Evolutionary conservation across 1,139 yeast species (phyloP).

Genomic region (Geotrichum europaeum): DNA sequence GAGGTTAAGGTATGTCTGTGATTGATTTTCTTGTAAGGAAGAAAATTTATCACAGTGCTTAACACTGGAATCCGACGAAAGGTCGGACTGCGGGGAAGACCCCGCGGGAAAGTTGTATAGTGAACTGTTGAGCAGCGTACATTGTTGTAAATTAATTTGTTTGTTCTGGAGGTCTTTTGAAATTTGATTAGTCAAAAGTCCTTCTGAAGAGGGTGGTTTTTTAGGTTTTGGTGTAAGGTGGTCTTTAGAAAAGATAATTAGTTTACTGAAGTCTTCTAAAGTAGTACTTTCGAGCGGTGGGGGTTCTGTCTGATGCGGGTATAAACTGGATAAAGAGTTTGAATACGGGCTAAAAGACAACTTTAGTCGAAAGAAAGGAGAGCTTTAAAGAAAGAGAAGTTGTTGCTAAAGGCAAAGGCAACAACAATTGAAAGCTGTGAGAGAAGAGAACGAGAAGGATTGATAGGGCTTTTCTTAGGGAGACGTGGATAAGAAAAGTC

Average conservation of each 20-base stretch:
- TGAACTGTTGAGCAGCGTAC: not conserved
- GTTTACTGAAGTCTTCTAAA: not conserved
- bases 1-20: not conserved
- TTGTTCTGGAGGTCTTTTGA: not conserved
- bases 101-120: not conserved
- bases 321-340: constrained; percentile 9
- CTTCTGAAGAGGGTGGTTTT: constrained; percentile 3
- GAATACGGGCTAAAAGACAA: constrained; percentile 11
- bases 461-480: constrained; percentile 5
- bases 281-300: constrained; percentile 8
- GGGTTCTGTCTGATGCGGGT: constrained; percentile 5
- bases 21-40: not conserved
- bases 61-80: not conserved
- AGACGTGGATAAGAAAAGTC: not conserved
- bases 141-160: not conserved
- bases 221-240: constrained; percentile 2
- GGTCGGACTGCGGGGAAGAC: not conserved
- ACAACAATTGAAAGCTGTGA: not conserved
- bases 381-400: not conserved
- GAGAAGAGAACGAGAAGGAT: not conserved
- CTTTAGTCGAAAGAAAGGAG: constrained; percentile 1
- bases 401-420: not conserved
- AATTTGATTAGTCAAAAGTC: not conserved
- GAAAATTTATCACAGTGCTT: not conserved
- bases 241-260: not conserved